Base-by-base conservation (phyloP, 2,329 filamentous ascomycete genomes). In the Aspergillus awamori region DNA sequence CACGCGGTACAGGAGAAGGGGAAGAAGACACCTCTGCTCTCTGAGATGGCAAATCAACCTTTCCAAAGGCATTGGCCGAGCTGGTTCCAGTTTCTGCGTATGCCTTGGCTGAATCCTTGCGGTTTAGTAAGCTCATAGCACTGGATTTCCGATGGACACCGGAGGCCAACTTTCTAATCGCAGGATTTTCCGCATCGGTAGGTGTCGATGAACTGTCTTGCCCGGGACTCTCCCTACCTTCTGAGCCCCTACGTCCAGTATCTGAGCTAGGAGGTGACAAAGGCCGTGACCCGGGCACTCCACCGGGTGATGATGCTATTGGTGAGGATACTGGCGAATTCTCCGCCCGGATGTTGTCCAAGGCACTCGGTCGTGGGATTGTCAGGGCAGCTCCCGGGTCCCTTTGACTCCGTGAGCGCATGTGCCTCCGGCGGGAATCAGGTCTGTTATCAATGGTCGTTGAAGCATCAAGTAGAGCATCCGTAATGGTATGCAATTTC, bases 391-490 rank as follows among this genome's bases (percentile, higher is more conserved):
- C 47, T 22, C 63, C 69, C 13, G 63, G 63, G 41, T 73, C 75
- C 57, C 74, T 77, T 56, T 80, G 77, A 61, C 70, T 79, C 64
- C 76, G 76, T 26, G 74, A 72, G 56, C 76, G 75, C 13, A 76
- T 68, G 49, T 77, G 72, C 60, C 71, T 80, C 53, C 78, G 78
- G 47, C 74, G 72, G 45, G 85, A 79, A 7, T 85, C 76, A 0
- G 87, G 81, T 4, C 62, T 62, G 65, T 90, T 88, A 70, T 94
- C 90, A 64, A 95, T 92, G 0, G 90, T 93, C 79, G 92, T 93
- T 1, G 93, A 96, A 6, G 95, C 95, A 76, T 98, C 95, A 30
- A 96, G 82, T 15, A 98, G 81, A 5, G 95, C 95, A 76, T 98
- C 94, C 3, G 91, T 87, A 66, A 98, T 95, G 0, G 93, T 96